Evolutionary conservation across 192 early-diverging fungal genomes (phyloP).

Genomic region (Gaertneriomyces sp.): DNA sequence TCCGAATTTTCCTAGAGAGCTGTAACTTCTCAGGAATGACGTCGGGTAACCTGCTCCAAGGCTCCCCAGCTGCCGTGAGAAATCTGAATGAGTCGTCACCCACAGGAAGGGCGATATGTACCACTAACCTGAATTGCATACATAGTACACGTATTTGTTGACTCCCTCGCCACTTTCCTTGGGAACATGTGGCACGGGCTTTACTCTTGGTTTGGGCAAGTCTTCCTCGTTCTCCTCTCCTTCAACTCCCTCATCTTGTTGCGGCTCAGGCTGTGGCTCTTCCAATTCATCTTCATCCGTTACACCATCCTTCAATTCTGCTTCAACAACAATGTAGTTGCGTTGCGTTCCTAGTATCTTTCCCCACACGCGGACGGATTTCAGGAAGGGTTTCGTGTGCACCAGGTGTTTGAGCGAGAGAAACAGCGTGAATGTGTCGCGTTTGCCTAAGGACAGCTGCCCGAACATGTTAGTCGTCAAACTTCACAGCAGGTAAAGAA

Average conservation of each 20-base stretch:
- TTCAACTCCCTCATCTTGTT: conserved; percentile 25
- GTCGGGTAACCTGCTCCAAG: conserved; percentile 55
- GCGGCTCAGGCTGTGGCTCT: conserved; percentile 15
- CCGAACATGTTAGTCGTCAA: not conserved
- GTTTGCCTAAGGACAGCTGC: conserved; percentile 50
- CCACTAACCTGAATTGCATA: conserved; percentile 45
- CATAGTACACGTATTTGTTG: conserved; percentile 63
- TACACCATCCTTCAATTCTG: conserved; percentile 47
- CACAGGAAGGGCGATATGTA: not conserved
- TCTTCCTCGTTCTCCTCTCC: conserved; percentile 29
- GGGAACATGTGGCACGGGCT: conserved; percentile 32
- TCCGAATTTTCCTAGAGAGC: conserved; percentile 44
- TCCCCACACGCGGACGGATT: conserved; percentile 58
- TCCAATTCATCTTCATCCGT: conserved; percentile 42
- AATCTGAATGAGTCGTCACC: not conserved
- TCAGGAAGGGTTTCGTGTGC: conserved; percentile 45
- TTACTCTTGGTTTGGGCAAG: conserved; percentile 39
- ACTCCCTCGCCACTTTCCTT: conserved; percentile 47
- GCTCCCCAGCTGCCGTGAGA: conserved; percentile 41
- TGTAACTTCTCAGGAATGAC: conserved; percentile 57
- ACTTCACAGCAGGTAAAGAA: not conserved
- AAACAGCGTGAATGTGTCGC: conserved; percentile 55
- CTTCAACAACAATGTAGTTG: conserved; percentile 57
- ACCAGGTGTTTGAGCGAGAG: conserved; percentile 52
- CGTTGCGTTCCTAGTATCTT: conserved; percentile 39